These are phyloP conservation scores for Axilococcus clingmanii DNA, from an alignment of 139 green algal species.

Conservation along the genomic window DNA sequence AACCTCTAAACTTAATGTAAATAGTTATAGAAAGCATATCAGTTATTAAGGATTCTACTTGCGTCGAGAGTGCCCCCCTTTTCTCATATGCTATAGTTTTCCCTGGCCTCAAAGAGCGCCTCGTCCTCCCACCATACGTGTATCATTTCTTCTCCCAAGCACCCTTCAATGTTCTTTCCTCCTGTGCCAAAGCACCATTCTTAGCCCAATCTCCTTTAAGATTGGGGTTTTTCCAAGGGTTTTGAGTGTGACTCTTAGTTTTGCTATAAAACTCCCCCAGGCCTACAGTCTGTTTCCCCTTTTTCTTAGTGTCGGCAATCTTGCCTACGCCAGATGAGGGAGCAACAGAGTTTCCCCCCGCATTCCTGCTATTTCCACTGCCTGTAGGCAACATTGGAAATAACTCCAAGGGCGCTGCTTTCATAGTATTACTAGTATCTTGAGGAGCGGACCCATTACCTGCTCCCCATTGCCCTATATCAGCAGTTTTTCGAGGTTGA, in stretches of 20 bases:
- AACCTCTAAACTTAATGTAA: background rate
- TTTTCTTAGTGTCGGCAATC: background rate
- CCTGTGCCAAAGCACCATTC: slow-evolving; percentile 10
- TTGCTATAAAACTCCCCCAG: slow-evolving; percentile 4
- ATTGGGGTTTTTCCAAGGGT: slow-evolving; percentile 19
- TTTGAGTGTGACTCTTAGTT: slow-evolving; percentile 19
- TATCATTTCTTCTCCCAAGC: slow-evolving; percentile 26
- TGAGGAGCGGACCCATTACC: background rate
- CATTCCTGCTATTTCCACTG: too few relatives aligned
- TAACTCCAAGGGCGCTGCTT: background rate
- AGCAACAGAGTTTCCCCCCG: background rate
- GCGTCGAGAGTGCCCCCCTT: too few relatives aligned
- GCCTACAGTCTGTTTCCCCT: background rate
- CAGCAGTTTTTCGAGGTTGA: background rate
- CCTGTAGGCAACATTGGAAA: background rate
- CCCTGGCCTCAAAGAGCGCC: too few relatives aligned
- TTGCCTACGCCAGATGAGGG: background rate
- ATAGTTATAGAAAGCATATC: too few relatives aligned
- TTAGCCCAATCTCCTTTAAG: slow-evolving; percentile 7
- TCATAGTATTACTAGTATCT: background rate
- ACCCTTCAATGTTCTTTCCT: slow-evolving; percentile 19
- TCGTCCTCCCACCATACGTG: too few relatives aligned
- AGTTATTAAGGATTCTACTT: too few relatives aligned
- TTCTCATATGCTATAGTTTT: too few relatives aligned
- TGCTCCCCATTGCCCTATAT: background rate